Conservation (phyloP, 306 rosid species). For the Corylus avellana region DNA sequence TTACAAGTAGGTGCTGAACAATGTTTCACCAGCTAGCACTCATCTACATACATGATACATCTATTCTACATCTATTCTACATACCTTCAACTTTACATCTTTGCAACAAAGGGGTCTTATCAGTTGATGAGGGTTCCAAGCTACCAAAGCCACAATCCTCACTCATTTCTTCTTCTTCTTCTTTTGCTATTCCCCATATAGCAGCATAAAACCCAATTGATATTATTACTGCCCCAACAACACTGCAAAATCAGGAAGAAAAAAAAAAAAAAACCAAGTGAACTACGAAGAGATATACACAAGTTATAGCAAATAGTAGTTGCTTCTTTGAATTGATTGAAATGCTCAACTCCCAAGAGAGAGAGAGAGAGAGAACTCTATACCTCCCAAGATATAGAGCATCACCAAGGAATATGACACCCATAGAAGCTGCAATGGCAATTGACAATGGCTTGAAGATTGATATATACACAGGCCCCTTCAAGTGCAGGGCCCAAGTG, state of each 20-base stretch:
- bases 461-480: slow-evolving; percentile 34
- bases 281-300: background rate
- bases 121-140: slow-evolving; percentile 8
- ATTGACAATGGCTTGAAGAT: slow-evolving; percentile 45
- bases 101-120: slow-evolving; percentile 39
- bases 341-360: background rate
- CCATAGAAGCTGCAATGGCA: slow-evolving; percentile 36
- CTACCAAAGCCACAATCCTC: slow-evolving; percentile 9
- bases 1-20: background rate
- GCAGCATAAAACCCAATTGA: slow-evolving; percentile 42
- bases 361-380: background rate
- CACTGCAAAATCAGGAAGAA: slow-evolving; percentile 26
- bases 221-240: slow-evolving; percentile 35
- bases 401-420: slow-evolving; percentile 43
- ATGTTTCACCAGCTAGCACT: slow-evolving; percentile 7
- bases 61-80: background rate
- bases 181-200: slow-evolving; percentile 37
- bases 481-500: slow-evolving; percentile 32
- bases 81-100: slow-evolving; percentile 11
- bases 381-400: slow-evolving; percentile 40
- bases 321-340: background rate
- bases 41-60: background rate
- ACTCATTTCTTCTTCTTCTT: slow-evolving; percentile 9
- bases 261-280: background rate
- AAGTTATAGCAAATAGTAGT: background rate